Evolutionary conservation across 768 basidiomycete species (phyloP).

Genomic region (Mrakia gelida): DNA sequence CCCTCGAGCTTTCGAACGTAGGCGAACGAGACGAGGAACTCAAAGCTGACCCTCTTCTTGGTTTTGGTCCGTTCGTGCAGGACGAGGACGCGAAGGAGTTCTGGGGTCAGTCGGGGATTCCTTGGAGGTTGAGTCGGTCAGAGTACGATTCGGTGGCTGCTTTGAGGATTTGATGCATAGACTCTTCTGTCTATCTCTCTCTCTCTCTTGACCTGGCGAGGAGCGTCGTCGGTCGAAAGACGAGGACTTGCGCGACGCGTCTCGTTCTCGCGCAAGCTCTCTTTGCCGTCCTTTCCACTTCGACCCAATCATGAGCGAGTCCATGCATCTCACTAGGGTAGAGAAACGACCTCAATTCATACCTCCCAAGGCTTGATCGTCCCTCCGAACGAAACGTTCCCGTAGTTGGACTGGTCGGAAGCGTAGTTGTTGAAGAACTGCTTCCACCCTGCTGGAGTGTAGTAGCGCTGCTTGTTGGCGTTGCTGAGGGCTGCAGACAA

Average conservation of each 20-base stretch:
- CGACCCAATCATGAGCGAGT: too few relatives aligned
- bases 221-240: too few relatives aligned
- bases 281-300: too few relatives aligned
- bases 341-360: not conserved
- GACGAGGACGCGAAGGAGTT: constrained; percentile 94
- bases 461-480: not conserved
- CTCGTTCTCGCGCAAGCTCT: too few relatives aligned
- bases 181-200: too few relatives aligned
- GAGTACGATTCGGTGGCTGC: constrained; percentile 69
- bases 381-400: not conserved
- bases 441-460: not conserved
- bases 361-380: constrained; percentile 2
- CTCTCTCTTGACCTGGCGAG: too few relatives aligned
- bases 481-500: not conserved
- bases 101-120: constrained; percentile 85
- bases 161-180: constrained; percentile 51
- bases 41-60: not conserved
- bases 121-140: constrained; percentile 72
- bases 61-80: constrained; percentile 46
- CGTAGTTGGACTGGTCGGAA: not conserved
- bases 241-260: too few relatives aligned
- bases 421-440: not conserved
- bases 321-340: not conserved
- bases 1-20: too few relatives aligned
- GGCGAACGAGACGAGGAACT: too few relatives aligned